phyloP scores from a whole-genome alignment of 2,329 filamentous ascomycete genomes.

The Macrophomina phaseolina region DNA sequence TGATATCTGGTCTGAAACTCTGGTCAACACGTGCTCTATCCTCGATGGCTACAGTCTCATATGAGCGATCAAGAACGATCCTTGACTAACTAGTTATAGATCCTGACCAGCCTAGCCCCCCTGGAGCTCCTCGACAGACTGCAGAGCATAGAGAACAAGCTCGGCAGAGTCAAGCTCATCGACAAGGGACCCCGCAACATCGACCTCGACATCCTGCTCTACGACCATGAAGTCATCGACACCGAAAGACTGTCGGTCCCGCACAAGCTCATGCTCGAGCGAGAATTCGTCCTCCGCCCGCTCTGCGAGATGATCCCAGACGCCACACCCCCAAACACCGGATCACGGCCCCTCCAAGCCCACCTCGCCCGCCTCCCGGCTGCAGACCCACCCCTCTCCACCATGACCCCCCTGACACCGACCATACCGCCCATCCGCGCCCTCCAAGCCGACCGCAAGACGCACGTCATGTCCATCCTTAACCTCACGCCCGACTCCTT shows the following conservation, averaged over 20 bases:
- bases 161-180: constrained; percentile 82
- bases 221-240: constrained; percentile 69
- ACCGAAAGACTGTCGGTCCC: constrained; percentile 81
- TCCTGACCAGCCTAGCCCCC: constrained; percentile 79
- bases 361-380: constrained; percentile 45
- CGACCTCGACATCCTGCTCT: constrained; percentile 90
- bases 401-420: constrained; percentile 48
- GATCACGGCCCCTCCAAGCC: constrained; percentile 36
- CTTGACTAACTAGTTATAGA: constrained; percentile 54
- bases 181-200: constrained; percentile 96
- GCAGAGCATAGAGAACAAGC: constrained; percentile 79
- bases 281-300: constrained; percentile 91
- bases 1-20: background rate
- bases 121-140: constrained; percentile 78
- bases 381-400: constrained; percentile 43
- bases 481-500: constrained; percentile 97
- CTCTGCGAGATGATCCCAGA: constrained; percentile 65
- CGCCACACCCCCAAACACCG: constrained; percentile 49
- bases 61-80: background rate
- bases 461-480: constrained; percentile 89
- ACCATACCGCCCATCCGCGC: constrained; percentile 36
- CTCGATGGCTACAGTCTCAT: background rate
- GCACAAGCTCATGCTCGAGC: constrained; percentile 82
- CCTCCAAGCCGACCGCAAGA: constrained; percentile 50
- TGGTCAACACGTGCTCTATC: background rate